Percentiles rank a stretch among this genome's conserved stretches.
phyloP scores from a whole-genome alignment of 169 alveolate species.

The Eimeria zaria region DNA sequence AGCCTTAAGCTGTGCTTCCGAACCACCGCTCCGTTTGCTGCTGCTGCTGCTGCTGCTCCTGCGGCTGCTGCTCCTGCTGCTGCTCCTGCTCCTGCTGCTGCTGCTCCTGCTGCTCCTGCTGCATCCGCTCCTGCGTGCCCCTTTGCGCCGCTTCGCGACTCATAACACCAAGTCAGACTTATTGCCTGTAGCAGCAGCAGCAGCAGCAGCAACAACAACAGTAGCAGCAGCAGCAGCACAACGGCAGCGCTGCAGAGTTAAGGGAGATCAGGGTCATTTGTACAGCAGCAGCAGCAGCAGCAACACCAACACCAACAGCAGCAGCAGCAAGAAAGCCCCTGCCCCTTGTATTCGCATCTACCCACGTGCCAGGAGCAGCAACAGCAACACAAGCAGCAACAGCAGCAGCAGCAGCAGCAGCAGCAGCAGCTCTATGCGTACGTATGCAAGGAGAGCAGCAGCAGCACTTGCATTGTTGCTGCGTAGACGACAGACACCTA shows the following conservation, averaged over 20 bases:
- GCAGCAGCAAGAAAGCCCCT: not conserved
- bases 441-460: slow-evolving; percentile 10
- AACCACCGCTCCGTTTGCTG: not conserved
- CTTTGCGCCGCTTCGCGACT: not conserved
- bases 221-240: no score
- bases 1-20: not conserved
- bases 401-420: not conserved
- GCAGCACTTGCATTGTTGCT: not conserved
- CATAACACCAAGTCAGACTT: not conserved
- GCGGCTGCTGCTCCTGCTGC: no score
- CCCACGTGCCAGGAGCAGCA: not conserved
- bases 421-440: not conserved
- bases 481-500: not conserved
- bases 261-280: not conserved
- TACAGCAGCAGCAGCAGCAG: slow-evolving; percentile 26
- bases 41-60: slow-evolving; percentile 51
- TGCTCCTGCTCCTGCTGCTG: no score
- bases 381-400: not conserved
- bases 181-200: slow-evolving; percentile 32
- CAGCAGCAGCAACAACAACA: not conserved
- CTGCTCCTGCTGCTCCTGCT: no score
- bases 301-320: no score
- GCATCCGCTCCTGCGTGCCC: slow-evolving; percentile 8
- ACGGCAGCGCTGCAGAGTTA: not conserved
- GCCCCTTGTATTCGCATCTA: no score